These are phyloP conservation scores for Digitaria exilis DNA, from an alignment of 202 grass and related monocot species.

Conservation along the genomic window DNA sequence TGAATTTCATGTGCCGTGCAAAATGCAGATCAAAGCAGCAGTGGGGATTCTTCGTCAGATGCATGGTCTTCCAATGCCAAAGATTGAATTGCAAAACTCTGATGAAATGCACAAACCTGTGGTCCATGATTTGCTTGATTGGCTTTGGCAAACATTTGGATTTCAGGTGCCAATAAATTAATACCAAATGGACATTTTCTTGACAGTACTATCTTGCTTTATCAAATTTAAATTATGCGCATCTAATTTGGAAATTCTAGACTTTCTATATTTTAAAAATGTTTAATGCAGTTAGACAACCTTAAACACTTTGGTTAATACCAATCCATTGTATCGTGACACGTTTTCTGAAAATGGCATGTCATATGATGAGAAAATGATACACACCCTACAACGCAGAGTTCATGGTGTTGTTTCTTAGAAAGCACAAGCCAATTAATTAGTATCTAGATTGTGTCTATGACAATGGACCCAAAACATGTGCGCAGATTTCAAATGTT, in stretches of 20 bases:
- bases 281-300: not conserved
- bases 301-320: not conserved
- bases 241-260: not conserved
- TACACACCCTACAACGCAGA: no score
- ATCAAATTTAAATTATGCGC: slow-evolving; percentile 13
- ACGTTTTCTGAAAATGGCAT: no score
- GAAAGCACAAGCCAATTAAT: no score
- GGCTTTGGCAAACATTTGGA: slow-evolving; percentile 83
- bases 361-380: no score
- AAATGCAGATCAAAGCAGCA: slow-evolving; percentile 85
- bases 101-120: slow-evolving; percentile 12
- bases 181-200: not conserved
- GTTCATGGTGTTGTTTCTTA: no score
- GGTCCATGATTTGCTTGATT: slow-evolving; percentile 79
- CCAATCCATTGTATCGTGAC: no score
- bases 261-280: not conserved
- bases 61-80: slow-evolving; percentile 49
- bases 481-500: no score
- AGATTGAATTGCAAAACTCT: slow-evolving; percentile 12
- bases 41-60: slow-evolving; percentile 49
- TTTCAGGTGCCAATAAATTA: slow-evolving; percentile 76
- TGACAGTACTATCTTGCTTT: not conserved
- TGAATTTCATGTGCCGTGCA: not conserved
- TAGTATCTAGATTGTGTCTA: no score
- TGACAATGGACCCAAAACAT: no score